phyloP scores from a whole-genome alignment of 2,329 filamentous ascomycete genomes.

The Paraphaeosphaeria sporulosa region DNA sequence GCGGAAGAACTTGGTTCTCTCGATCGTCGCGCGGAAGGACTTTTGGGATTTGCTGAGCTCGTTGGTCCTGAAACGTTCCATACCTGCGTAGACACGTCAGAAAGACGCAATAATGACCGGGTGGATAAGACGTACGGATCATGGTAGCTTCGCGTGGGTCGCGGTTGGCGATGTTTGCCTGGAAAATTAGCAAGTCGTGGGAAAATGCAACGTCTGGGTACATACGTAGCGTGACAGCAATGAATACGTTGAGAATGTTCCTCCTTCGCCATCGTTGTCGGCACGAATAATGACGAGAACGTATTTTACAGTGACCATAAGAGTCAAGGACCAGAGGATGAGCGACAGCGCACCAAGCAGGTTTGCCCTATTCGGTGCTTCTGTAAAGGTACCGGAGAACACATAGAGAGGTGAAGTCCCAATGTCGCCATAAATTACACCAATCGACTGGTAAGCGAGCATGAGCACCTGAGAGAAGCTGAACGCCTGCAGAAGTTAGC shows the following conservation, averaged over 20 bases:
- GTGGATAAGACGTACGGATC: constrained; percentile 50
- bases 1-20: constrained; percentile 62
- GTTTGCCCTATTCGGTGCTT: constrained; percentile 60
- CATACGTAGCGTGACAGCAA: constrained; percentile 64
- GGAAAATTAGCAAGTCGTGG: background rate
- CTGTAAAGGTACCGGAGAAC: constrained; percentile 71
- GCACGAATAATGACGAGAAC: constrained; percentile 70
- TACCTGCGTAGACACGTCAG: constrained; percentile 30
- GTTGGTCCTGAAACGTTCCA: constrained; percentile 65
- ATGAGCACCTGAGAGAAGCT: constrained; percentile 35
- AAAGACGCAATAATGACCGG: background rate
- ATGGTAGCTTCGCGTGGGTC: constrained; percentile 66
- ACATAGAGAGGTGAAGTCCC: constrained; percentile 74
- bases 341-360: constrained; percentile 71
- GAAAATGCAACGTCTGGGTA: background rate
- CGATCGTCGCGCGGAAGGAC: constrained; percentile 64
- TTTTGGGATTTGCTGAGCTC: constrained; percentile 63
- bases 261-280: constrained; percentile 75
- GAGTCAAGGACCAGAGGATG: constrained; percentile 72
- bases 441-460: constrained; percentile 67
- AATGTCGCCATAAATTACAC: constrained; percentile 75
- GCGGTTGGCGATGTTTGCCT: constrained; percentile 66
- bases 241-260: constrained; percentile 73
- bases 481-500: constrained; percentile 36
- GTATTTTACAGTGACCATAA: constrained; percentile 76